Base-by-base conservation (phyloP, 192 early-diverging fungal species). In the Coemansia sp. region DNA sequence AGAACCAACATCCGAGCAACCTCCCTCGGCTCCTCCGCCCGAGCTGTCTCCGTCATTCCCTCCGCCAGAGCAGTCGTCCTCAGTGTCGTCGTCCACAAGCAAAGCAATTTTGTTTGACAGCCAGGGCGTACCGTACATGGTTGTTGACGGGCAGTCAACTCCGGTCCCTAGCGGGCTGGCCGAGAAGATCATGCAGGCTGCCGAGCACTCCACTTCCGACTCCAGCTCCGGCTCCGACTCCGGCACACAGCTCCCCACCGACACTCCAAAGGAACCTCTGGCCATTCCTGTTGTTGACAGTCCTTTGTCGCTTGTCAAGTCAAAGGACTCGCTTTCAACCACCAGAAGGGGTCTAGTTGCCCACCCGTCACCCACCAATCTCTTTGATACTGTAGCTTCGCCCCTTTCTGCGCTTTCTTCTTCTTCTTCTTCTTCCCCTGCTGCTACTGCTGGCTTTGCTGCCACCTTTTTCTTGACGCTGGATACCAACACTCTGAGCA, bases 31-130 rank as follows among this genome's bases (percentile, higher is more conserved):
- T 12, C 10, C 45, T 16, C 23, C 50, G 40, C 13, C 58, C 32
- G 50, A 57, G 18, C 23, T 40, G 9, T 19, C 32, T 5, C 50
- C 65, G 2, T 32, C 40, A 15, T 21, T 56, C 43, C 57, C 58
- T 38, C 19, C 58, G 42, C 38, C 50, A 15, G 18, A 45, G 21
- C 44, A 32, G 44, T 18, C 44, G 0, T 11, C 40, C 0, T 16
- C 45, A 1, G 45, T 65, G 10, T 12, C 61, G 0, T 26, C 13
- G 1, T 11, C 69, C 11, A 12, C 71, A 23, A 58, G 42, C 8
- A 82, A 71, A 40, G 67, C 69, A 3, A 82, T 82, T 40, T n/a
- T 76, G n/a, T 82, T 82, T 59, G 68, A 82, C 68, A 67, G 63
- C 56, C 53, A 71, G 16, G 79, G 79, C 50, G 71, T 54, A 18